phyloP scores from a whole-genome alignment of 805 yeast genomes.

The Sungouiella thailandica region DNA sequence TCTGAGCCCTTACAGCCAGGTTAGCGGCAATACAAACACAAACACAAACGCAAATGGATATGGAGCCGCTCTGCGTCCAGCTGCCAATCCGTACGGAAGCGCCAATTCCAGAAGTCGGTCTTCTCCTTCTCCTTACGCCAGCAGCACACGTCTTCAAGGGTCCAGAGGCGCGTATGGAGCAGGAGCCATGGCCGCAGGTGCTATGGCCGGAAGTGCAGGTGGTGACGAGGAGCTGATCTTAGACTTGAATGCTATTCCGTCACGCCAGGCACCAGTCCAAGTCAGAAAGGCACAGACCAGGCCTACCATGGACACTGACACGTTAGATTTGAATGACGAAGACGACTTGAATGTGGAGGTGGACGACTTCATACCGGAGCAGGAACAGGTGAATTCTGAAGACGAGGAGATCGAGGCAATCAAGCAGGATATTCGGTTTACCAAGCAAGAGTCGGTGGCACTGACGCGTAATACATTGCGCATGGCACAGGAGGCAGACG shows the following conservation, averaged over 20 bases:
- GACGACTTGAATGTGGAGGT: slow-evolving; percentile 38
- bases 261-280: slow-evolving; percentile 21
- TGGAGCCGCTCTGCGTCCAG: slow-evolving; percentile 3
- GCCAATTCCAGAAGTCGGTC: slow-evolving; percentile 4
- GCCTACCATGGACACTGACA: slow-evolving; percentile 17
- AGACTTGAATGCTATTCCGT: slow-evolving; percentile 36
- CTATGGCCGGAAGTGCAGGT: not conserved
- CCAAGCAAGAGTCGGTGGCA: slow-evolving; percentile 81
- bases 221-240: slow-evolving; percentile 29
- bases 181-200: too few species aligned
- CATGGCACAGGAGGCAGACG: slow-evolving; percentile 46
- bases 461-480: slow-evolving; percentile 77
- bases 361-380: slow-evolving; percentile 32
- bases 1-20: not conserved
- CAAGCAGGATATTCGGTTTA: slow-evolving; percentile 74
- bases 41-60: slow-evolving; percentile 1
- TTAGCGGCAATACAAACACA: too few species aligned
- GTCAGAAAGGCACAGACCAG: slow-evolving; percentile 20
- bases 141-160: not conserved
- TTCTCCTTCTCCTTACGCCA: not conserved
- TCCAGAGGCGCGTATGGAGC: too few species aligned
- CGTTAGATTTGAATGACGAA: slow-evolving; percentile 29
- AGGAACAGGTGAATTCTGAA: slow-evolving; percentile 47
- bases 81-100: slow-evolving; percentile 12
- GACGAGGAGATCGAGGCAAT: slow-evolving; percentile 88